Base-by-base conservation (phyloP, 2,329 filamentous ascomycete species). In the Stagonosporopsis rhizophila region DNA sequence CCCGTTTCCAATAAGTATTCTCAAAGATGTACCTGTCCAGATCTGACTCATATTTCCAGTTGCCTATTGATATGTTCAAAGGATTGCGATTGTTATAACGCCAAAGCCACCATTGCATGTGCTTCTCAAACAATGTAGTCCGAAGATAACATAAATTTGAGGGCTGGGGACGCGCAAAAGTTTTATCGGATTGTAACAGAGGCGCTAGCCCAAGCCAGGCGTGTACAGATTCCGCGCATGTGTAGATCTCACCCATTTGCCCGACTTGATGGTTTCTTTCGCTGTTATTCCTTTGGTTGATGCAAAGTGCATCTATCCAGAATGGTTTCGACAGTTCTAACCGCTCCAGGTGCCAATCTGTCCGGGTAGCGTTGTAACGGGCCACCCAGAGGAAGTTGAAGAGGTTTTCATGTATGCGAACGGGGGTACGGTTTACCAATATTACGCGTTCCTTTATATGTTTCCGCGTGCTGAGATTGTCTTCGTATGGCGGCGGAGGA, bases 301-400 rank as follows among this genome's bases (percentile, higher is more conserved):
- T 50, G 15, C 38, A 50, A 4, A 50, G 8, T 2, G 46, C 39
- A 12, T 51, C 47, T 40, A 44, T 38, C 28, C 47, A 51, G 5
- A 44, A 15, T 9, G 35, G 45, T 7, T 19, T 28, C 6, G 14
- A 11, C 12, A 32, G 17, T 7, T 30, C 35, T 12, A 44, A 30
- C n/a, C 8, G 23, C 3, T 30, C 6, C 40, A 28, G 2, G 9
- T 44, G 3, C 6, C n/a, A 9, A 7, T 17, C 20, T 8, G 14
- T 2, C 9, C 27, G 6, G 3, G 17, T 19, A 20, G 15, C 40
- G 2, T 30, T 30, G 14, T 23, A 3, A 23, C 35, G 28, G 2
- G 30, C 47, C 39, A 44, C 27, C 3, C 23, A 17, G 9, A 44
- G 39, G 17, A 51, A 51, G 3, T 20, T 7, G 6, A 28, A 28